Evolutionary conservation across 1,284 basidiomycete genomes (phyloP), one percentile per base, ranked within the genome.

Genomic region (Puccinia brachypodii): DNA sequence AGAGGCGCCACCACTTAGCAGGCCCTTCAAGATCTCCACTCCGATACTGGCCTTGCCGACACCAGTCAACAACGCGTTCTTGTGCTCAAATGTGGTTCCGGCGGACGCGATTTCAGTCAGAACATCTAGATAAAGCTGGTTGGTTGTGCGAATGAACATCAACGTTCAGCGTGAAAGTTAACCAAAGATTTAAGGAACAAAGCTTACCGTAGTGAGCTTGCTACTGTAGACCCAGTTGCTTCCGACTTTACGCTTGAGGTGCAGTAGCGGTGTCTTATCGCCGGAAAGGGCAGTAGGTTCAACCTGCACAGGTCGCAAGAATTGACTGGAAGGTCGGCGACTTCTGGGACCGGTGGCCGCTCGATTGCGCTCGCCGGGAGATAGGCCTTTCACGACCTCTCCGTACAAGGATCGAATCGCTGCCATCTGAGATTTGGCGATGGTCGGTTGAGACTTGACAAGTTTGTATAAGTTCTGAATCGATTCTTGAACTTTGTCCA

Each of bases 21-120:
- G 90, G 84, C 96, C 96, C 88, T 98, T 98, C 84, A 99, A 90
- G 84, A 98, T 94, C 88, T 99, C 97, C 82, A 97, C 93, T 84
- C 96, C 96, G 85, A 99, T 99, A 3, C 95, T 97, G 33, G 94
- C 96, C 86, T 95, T 96, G 82, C 96, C 96, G 80, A 98, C 97
- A 87, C 97, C 96, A 66, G 96, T 99, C 68, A 98, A 90, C 47
- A 99, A 90, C 0, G 96, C 96, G 85, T 98, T 98, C 90, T 98
- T 98, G 89, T 96, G 95, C 88, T 96, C 93, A 90, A 98, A 99
- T 0, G 95, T 96, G 22, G 96, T 97, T 66, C 96, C 96, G 11
- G 96, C 95, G 0, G 96, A 97, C 13, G 97, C 96, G 84, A 99
- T 98, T 88, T 99, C 97, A 85, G 95, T 93, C 69, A 99, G 89